Percentiles rank a stretch among this genome's conserved stretches.
Evolutionary conservation across 2,329 filamentous ascomycete species (phyloP).

Genomic region (Verticillium longisporum): DNA sequence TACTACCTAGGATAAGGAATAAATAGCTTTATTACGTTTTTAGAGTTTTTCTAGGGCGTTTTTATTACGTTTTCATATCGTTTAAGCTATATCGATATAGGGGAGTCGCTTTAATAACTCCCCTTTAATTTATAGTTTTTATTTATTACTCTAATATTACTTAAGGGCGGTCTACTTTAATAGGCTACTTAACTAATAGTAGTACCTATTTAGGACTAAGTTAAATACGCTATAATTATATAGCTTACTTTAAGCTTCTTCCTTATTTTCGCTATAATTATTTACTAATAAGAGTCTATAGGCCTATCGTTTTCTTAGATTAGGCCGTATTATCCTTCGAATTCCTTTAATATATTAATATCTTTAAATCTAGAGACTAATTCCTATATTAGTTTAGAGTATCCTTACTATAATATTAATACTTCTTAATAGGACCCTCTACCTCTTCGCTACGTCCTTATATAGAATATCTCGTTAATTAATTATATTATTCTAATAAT

Average conservation of each 20-base stretch:
- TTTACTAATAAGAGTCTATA: not conserved
- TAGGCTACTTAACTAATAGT: not conserved
- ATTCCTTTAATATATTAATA: not conserved
- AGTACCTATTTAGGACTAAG: not conserved
- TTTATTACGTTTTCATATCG: too few species aligned
- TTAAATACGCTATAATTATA: not conserved
- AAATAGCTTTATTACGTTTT: too few species aligned
- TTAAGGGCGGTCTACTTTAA: not conserved
- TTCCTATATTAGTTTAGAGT: not conserved
- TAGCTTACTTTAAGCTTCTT: not conserved
- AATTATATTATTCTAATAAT: not conserved
- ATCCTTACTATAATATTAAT: not conserved
- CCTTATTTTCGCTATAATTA: not conserved
- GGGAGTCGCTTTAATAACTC: too few species aligned
- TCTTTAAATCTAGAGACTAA: not conserved
- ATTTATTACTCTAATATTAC: not conserved
- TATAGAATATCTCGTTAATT: not conserved
- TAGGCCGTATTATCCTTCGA: not conserved
- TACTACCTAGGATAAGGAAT: too few species aligned
- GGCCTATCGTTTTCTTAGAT: not conserved
- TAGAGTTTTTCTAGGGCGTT: too few species aligned
- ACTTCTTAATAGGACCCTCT: not conserved
- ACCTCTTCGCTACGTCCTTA: not conserved
- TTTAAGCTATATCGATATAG: too few species aligned
- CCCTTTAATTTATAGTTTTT: not conserved